Base-by-base conservation (phyloP, 2,329 filamentous ascomycete genomes). In the Neoscytalidium dimidiatum region DNA sequence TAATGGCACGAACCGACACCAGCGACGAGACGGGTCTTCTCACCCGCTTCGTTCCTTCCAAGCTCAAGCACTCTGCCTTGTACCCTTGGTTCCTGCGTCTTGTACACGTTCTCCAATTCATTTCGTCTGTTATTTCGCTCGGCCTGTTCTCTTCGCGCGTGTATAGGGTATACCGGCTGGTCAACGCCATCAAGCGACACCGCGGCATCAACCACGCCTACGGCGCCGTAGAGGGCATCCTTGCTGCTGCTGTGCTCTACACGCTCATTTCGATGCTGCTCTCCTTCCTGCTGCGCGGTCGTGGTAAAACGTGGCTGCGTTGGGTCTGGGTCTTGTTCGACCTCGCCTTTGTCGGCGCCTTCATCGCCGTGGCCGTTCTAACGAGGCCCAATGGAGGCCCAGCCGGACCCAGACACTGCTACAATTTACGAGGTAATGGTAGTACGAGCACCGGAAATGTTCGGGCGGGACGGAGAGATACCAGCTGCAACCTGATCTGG, bases 211-310 rank as follows among this genome's bases (percentile, higher is more conserved):
- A 71, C 28, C 57, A 71, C 21, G 72, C 76, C 41, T 78, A 75
- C 49, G 74, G 76, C 26, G 77, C 80, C 19, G 80, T 82, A 41
- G 79, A 81, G 68, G 79, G 79, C 62, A 82, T 82, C 52, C 75
- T 82, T 23, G 77, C 79, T 9, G 80, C 80, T 4, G 80, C 80
- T 4, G 76, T 80, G 13, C 67, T 78, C 6, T 82, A 82, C 72
- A 81, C 77, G 0, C 68, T 82, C 52, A 68, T 79, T 66, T 70
- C 73, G 48, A 78, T 74, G 63, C 49, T 79, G 4, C 58, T 81
- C 19, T 69, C 67, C 2, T 75, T 75, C 68, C 66, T 74, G 64
- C 71, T 80, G 66, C 75, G 75, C 64, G 72, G 66, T 33, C 66
- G 68, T 38, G 75, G 70, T 23, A 69, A 72, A 23, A 74, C 72